Conservation (phyloP, 208 protist genomes). For the Wallacemonas sp. region DNA sequence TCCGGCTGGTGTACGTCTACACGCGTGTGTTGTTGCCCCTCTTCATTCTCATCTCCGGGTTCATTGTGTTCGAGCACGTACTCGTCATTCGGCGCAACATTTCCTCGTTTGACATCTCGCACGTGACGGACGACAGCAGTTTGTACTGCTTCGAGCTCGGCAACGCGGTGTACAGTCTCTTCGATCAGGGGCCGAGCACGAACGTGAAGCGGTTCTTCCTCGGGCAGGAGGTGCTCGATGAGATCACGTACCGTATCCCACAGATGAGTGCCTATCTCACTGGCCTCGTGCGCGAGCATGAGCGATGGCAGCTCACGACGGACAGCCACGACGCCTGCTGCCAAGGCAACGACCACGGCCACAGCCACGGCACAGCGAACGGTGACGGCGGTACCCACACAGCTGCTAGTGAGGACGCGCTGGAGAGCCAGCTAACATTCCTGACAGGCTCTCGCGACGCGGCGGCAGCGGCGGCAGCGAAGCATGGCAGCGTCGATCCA, state of each 20-base stretch:
- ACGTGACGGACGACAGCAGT: slow-evolving; percentile 47
- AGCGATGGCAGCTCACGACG: slow-evolving; percentile 34
- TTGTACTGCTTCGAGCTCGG: slow-evolving; percentile 72
- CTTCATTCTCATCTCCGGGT: slow-evolving; percentile 30
- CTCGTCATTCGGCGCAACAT: slow-evolving; percentile 55
- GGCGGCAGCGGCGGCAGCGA: not conserved
- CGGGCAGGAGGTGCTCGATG: slow-evolving; percentile 24
- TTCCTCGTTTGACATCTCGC: slow-evolving; percentile 62
- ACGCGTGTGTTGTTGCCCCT: slow-evolving; percentile 43
- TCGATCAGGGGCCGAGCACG: slow-evolving; percentile 37
- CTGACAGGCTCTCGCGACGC: not conserved
- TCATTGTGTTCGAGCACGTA: slow-evolving; percentile 36
- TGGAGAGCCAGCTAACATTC: not conserved
- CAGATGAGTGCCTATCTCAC: slow-evolving; percentile 51
- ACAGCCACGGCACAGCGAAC: slow-evolving; percentile 20
- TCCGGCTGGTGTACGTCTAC: slow-evolving; percentile 55
- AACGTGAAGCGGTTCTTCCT: slow-evolving; percentile 62
- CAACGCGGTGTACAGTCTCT: slow-evolving; percentile 57
- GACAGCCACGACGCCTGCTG: slow-evolving; percentile 11
- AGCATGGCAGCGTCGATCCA: no score
- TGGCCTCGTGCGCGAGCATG: slow-evolving; percentile 35
- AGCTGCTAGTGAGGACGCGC: not conserved
- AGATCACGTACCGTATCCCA: slow-evolving; percentile 43
- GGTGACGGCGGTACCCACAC: slow-evolving; percentile 1
- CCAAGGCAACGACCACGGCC: slow-evolving; percentile 11